Percentiles rank a stretch among this genome's conserved stretches.
phyloP scores from a whole-genome alignment of 371 early-diverging fungal genomes.

The Zopfochytrium polystomum region DNA sequence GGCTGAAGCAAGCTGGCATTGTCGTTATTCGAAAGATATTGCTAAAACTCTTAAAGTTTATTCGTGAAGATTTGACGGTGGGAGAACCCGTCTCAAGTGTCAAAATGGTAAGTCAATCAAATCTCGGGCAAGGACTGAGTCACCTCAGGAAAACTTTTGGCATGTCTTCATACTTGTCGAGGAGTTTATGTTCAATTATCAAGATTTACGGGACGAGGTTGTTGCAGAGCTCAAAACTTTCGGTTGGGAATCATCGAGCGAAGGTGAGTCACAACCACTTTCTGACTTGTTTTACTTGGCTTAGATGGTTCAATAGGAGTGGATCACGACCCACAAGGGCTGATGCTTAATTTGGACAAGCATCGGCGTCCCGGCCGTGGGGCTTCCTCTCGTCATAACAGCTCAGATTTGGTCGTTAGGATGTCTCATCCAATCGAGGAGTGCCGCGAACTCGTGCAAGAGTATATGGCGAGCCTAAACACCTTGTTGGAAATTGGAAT shows the following conservation, averaged over 20 bases:
- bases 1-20: conserved; percentile 14
- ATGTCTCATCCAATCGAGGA: conserved; percentile 41
- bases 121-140: conserved; percentile 1
- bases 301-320: neutral
- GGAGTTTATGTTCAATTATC: conserved; percentile 43
- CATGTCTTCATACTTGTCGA: conserved; percentile 35
- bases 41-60: conserved; percentile 14
- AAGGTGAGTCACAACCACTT: neutral
- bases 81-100: conserved; percentile 30
- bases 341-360: conserved; percentile 12
- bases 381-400: conserved; percentile 5
- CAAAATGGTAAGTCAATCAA: conserved; percentile 26
- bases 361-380: conserved; percentile 4
- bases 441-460: conserved; percentile 31
- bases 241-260: conserved; percentile 1
- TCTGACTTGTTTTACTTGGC: neutral
- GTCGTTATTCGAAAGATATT: conserved; percentile 31
- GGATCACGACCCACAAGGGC: neutral
- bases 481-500: conserved; percentile 33
- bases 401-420: conserved; percentile 22
- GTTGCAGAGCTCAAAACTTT: conserved; percentile 20
- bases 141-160: conserved; percentile 36
- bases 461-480: conserved; percentile 29
- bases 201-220: conserved; percentile 31
- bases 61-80: conserved; percentile 26